Percentiles rank a stretch among this genome's conserved stretches.
phyloP scores from a whole-genome alignment of 768 basidiomycete species.

The Boletus barrowsii region DNA sequence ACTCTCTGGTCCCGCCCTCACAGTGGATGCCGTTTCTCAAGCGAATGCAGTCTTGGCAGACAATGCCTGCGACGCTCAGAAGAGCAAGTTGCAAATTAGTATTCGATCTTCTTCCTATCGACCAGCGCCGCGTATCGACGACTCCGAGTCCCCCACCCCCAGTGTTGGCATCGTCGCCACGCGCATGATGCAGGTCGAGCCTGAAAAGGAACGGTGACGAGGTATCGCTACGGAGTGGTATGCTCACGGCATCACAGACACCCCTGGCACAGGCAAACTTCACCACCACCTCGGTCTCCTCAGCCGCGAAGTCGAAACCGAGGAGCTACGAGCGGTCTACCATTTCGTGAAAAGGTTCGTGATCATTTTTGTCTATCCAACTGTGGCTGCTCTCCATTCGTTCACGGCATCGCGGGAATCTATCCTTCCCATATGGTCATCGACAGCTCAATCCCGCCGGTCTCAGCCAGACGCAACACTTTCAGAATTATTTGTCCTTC shows the following conservation, averaged over 20 bases:
- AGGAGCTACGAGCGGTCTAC: slow-evolving; percentile 84
- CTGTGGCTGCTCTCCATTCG: slow-evolving; percentile 81
- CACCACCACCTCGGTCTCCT: slow-evolving; percentile 93
- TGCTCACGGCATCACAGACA: slow-evolving; percentile 76
- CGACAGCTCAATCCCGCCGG: slow-evolving; percentile 57
- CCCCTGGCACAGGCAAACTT: slow-evolving; percentile 90
- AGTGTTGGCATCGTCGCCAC: slow-evolving; percentile 88
- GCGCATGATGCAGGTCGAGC: slow-evolving; percentile 77
- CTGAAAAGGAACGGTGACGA: slow-evolving; percentile 91
- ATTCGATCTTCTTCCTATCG: slow-evolving; percentile 40
- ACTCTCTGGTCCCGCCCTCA: slow-evolving; percentile 44
- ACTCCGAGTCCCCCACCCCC: slow-evolving; percentile 61
- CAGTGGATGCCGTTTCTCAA: slow-evolving; percentile 53
- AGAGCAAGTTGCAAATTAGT: slow-evolving; percentile 35
- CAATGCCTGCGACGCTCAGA: slow-evolving; percentile 25
- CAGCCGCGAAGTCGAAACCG: slow-evolving; percentile 75
- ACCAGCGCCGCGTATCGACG: slow-evolving; percentile 56
- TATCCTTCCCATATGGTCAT: slow-evolving; percentile 84
- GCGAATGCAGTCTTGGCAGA: slow-evolving; percentile 35
- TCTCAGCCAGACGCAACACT: slow-evolving; percentile 70
- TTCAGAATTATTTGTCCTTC: slow-evolving; percentile 80
- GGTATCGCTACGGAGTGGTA: slow-evolving; percentile 93
- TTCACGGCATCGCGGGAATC: slow-evolving; percentile 89
- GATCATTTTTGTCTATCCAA: background rate
- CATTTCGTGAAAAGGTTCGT: slow-evolving; percentile 92